phyloP scores from a whole-genome alignment of 768 basidiomycete species.

The Clavulina sp. region DNA sequence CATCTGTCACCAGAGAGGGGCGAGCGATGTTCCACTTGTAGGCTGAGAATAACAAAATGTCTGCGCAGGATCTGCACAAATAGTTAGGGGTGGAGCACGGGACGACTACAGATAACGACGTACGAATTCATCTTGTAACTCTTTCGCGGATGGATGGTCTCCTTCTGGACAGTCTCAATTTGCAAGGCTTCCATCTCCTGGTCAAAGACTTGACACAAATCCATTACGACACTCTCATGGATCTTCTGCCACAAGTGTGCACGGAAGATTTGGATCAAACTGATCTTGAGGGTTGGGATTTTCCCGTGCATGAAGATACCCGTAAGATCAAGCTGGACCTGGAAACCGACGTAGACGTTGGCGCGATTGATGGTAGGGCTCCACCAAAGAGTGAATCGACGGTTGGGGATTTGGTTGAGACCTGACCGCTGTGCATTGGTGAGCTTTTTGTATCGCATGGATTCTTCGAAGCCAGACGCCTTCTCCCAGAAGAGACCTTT shows the following conservation, averaged over 20 bases:
- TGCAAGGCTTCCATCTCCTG: conserved; percentile 95
- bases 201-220: conserved; percentile 97
- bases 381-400: conserved; percentile 99
- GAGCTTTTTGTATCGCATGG: conserved; percentile 89
- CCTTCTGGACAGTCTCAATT: conserved; percentile 98
- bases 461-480: conserved; percentile 91
- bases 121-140: conserved; percentile 99
- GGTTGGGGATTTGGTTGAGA: conserved; percentile 94
- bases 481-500: conserved; percentile 98
- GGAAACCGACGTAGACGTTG: conserved; percentile 99
- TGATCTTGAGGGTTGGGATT: conserved; percentile 95
- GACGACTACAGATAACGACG: background rate
- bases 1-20: conserved; percentile 88
- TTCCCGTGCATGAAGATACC: conserved; percentile 99
- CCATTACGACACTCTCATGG: conserved; percentile 55
- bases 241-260: conserved; percentile 99
- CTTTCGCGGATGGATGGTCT: conserved; percentile 98
- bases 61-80: conserved; percentile 56
- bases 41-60: conserved; percentile 91
- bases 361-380: conserved; percentile 98
- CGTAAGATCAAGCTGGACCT: conserved; percentile 94
- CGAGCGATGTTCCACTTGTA: conserved; percentile 98
- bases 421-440: conserved; percentile 98
- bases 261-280: conserved; percentile 99
- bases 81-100: background rate